Percentiles rank a stretch among this genome's conserved stretches.
Evolutionary conservation across 2,329 filamentous ascomycete genomes (phyloP).

Genomic region (Colletotrichum karsti): DNA sequence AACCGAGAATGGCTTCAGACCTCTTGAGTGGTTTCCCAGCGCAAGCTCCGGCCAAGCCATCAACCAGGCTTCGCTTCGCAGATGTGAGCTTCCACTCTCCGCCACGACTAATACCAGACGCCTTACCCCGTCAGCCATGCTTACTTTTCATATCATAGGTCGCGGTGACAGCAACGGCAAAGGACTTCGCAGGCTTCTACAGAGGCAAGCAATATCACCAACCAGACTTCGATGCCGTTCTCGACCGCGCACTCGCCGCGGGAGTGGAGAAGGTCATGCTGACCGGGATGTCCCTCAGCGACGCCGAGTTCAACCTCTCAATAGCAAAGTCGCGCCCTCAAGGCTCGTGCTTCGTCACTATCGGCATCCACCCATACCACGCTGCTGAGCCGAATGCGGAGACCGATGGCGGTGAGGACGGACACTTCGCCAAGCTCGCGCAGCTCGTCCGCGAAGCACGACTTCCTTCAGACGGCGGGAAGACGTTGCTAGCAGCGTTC

Average conservation of each 20-base stretch:
- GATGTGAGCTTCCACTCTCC: constrained; percentile 1
- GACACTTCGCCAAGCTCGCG: constrained; percentile 35
- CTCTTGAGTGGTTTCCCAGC: constrained; percentile 16
- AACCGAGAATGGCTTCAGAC: constrained; percentile 1
- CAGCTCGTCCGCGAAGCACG: constrained; percentile 34
- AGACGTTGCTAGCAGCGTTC: constrained; percentile 49
- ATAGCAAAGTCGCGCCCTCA: constrained; percentile 38
- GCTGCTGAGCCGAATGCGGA: constrained; percentile 49
- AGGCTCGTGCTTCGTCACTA: constrained; percentile 49
- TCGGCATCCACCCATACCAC: constrained; percentile 61
- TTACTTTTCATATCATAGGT: constrained; percentile 34
- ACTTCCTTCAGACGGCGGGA: neutral
- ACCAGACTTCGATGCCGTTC: constrained; percentile 50
- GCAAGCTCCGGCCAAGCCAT: constrained; percentile 3
- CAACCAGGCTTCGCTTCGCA: constrained; percentile 16
- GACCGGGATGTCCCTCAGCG: constrained; percentile 46
- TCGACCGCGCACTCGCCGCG: constrained; percentile 49
- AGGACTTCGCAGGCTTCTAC: constrained; percentile 59
- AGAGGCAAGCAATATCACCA: constrained; percentile 57
- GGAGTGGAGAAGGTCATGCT: constrained; percentile 52
- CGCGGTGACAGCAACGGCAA: constrained; percentile 46
- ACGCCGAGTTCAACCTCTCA: constrained; percentile 37
- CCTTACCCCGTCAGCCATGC: too few species aligned
- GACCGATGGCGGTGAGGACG: constrained; percentile 32
- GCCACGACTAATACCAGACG: neutral